These are phyloP conservation scores for Platismatia glauca DNA, from an alignment of 495 filamentous ascomycete species.

Conservation along the genomic window DNA sequence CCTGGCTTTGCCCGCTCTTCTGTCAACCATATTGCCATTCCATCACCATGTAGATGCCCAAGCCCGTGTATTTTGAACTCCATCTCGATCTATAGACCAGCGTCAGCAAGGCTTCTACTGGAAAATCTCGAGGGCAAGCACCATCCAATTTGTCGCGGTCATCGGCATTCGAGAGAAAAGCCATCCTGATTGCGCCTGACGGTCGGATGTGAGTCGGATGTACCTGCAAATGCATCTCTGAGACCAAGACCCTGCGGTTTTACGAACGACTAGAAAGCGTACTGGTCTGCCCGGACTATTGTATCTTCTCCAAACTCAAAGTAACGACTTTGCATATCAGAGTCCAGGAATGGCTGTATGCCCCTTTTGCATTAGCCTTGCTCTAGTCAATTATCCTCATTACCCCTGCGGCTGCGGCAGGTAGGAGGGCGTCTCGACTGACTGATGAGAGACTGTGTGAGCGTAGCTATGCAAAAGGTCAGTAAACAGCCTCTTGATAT, in stretches of 20 bases:
- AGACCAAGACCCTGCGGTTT: background rate
- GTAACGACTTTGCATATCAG: constrained; percentile 98
- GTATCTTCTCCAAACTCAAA: constrained; percentile 98
- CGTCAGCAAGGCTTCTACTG: constrained; percentile 14
- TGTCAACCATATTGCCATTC: constrained; percentile 97
- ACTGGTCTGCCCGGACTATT: constrained; percentile 87
- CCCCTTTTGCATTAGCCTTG: background rate
- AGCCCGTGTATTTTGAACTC: constrained; percentile 85
- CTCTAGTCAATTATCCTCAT: background rate
- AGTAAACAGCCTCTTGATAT: background rate
- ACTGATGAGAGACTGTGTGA: constrained; percentile 61
- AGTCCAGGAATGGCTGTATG: constrained; percentile 84
- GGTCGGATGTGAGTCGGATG: constrained; percentile 84
- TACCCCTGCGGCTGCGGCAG: background rate
- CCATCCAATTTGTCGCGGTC: constrained; percentile 98
- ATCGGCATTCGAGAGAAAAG: constrained; percentile 87
- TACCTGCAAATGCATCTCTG: constrained; percentile 47
- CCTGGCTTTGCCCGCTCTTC: constrained; percentile 77
- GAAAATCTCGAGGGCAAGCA: constrained; percentile 28
- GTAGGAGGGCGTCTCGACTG: constrained; percentile 13
- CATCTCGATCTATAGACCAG: constrained; percentile 62
- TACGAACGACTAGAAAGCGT: constrained; percentile 25
- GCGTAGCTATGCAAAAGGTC: constrained; percentile 48
- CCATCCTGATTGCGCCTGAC: constrained; percentile 83
- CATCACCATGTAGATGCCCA: constrained; percentile 88